Evolutionary conservation across 108 stramenopile species (phyloP), one percentile per base, ranked within the genome.

Genomic region (Skeletonema menzelii): DNA sequence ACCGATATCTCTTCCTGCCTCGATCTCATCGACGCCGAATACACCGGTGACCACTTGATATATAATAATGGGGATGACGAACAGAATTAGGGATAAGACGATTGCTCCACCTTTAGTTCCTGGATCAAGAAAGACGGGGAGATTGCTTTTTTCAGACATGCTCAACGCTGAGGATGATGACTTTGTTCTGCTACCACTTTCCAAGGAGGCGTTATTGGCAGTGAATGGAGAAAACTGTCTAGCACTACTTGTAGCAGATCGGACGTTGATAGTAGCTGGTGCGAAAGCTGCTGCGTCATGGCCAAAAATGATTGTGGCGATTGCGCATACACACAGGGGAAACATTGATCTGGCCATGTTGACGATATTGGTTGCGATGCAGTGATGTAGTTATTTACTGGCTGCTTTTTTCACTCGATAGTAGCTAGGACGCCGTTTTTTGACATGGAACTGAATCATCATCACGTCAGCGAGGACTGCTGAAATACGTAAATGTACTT

Each of bases 101-200:
- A 95, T 80, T 42, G 89, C 93, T 14, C 93, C 91, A 17, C 93
- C 93, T 65, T 90, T 88, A 28, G 93, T 95, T 27, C 91, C 91
- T 12, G 89, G 89, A 79, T 95, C 93, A 27, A 95, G 79, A 69
- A 87, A 88, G 65, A 89, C 89, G 8, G 93, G 93, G 24, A 94
- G 85, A 57, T 79, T 80, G 53, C 28, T 69, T 56, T 64, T 53
- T 49, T 55, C 40, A 1, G 76, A 76, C 76, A 76, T 70, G 15
- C 20, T 61, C 4, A 71, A 22, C 4, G 28, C 6, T 42, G 60
- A 28, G 34, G 59, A 26, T 67, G 65, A 26, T 27, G 6, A 17
- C 11, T 7, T 27, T 27, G 56, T 15, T 13, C 14, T 31, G 15
- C 7, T 27, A 5, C 20, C 20, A n/a, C 4, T 31, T 35, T 34